phyloP scores from a whole-genome alignment of 371 early-diverging fungal species.

The Mucor piriformis region DNA sequence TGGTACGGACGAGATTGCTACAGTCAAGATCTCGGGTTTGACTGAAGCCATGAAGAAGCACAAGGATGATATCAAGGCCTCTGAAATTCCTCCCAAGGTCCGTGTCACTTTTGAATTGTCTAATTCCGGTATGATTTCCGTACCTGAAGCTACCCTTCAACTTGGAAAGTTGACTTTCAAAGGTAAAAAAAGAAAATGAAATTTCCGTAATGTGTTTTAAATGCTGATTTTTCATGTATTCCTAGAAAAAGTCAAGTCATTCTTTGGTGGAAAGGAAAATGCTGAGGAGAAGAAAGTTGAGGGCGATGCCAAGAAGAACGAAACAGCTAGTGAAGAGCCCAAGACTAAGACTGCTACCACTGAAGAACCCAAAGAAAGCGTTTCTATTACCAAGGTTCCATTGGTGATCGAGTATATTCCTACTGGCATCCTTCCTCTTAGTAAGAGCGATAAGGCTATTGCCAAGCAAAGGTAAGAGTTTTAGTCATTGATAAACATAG shows the following conservation, averaged over 20 bases:
- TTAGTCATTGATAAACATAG: neutral
- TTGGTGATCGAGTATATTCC: conserved; percentile 49
- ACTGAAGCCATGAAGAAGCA: conserved; percentile 69
- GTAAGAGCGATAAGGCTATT: conserved; percentile 32
- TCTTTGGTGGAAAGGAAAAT: conserved; percentile 69
- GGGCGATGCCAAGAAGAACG: conserved; percentile 15
- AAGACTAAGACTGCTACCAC: conserved; percentile 8
- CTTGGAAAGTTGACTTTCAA: conserved; percentile 52
- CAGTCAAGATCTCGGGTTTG: conserved; percentile 73
- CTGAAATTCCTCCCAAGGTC: conserved; percentile 77
- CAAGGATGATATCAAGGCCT: conserved; percentile 50
- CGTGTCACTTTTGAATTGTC: conserved; percentile 77
- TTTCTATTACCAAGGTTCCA: conserved; percentile 43
- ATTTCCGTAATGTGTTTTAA: conserved; percentile 5
- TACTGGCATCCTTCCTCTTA: conserved; percentile 48
- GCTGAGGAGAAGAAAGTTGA: conserved; percentile 20
- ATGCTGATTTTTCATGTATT: too few species aligned
- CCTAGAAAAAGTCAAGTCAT: conserved; percentile 76
- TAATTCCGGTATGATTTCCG: conserved; percentile 66
- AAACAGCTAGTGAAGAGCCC: conserved; percentile 7
- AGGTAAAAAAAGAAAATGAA: conserved; percentile 21
- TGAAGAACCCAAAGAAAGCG: conserved; percentile 35
- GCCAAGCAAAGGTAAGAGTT: conserved; percentile 47
- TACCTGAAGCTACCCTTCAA: conserved; percentile 59
- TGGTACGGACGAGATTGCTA: conserved; percentile 52